Percentiles rank a stretch among this genome's conserved stretches.
These are phyloP conservation scores for Metschnikowia borealis DNA, from an alignment of 805 yeast genomes.

Conservation along the genomic window DNA sequence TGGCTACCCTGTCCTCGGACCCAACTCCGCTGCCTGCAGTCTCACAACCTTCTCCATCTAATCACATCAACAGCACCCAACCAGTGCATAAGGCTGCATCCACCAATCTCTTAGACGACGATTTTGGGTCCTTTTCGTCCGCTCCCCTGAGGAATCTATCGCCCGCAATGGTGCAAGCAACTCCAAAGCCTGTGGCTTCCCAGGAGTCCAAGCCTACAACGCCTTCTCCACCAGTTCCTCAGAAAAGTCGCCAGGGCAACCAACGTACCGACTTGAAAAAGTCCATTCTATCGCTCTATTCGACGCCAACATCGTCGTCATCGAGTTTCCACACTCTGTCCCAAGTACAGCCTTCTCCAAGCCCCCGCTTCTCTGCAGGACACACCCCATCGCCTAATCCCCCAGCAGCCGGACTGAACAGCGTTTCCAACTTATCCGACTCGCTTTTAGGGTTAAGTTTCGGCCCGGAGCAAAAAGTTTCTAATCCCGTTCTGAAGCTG, in stretches of 20 bases:
- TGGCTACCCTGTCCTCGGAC: conserved; percentile 3
- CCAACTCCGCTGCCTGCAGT: neutral
- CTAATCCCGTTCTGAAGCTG: neutral
- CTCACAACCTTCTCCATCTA: neutral
- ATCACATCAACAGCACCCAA: neutral
- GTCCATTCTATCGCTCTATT: conserved; percentile 84
- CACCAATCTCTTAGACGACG: conserved; percentile 31
- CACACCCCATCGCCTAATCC: conserved; percentile 1
- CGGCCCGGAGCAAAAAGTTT: conserved; percentile 6
- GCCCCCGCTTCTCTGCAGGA: neutral
- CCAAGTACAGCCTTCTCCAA: conserved; percentile 1
- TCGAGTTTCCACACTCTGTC: conserved; percentile 15
- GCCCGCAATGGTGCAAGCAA: conserved; percentile 4
- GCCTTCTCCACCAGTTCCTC: conserved; percentile 13
- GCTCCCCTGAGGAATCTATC: conserved; percentile 16
- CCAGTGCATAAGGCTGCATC: neutral
- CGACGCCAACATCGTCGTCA: conserved; percentile 53
- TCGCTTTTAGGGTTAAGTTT: conserved; percentile 24
- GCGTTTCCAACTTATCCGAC: conserved; percentile 14
- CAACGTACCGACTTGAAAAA: conserved; percentile 64
- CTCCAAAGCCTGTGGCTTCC: conserved; percentile 8
- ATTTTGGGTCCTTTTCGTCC: conserved; percentile 39
- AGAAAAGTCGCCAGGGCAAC: conserved; percentile 9
- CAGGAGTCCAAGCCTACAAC: conserved; percentile 6
- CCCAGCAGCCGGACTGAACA: conserved; percentile 3